Evolutionary conservation across 371 early-diverging fungal genomes (phyloP), one percentile per base, ranked within the genome.

Genomic region (Cokeromyces recurvatus): DNA sequence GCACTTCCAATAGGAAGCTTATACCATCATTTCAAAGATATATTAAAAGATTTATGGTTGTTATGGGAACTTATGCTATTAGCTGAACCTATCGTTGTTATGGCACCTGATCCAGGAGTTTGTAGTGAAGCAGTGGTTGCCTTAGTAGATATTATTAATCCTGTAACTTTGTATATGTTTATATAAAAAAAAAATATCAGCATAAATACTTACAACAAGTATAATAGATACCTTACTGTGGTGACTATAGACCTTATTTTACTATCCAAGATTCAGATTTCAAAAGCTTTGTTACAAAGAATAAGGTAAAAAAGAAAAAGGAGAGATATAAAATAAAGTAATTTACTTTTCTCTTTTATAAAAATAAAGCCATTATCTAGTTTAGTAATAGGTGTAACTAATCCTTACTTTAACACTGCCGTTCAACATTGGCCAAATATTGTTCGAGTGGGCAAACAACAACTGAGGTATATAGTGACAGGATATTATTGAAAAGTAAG

Each of bases 211-310:
- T 5, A 24, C 21, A 37, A 11, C 10, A n/a, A 6, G 4, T 34
- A 4, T 4, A 6, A 34, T 34, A 86, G 83, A 90, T 94, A 38
- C 88, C 88, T 16, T 95, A 91, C 63, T 95, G 94, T 48, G 97
- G 96, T 19, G 95, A 95, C 64, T 94, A 82, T 57, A 82, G 97
- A 19, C 97, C 97, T 20, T 98, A 95, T 53, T 90, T 96, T 50
- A 98, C 98, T 0, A 90, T 98, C 38, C 95, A 95, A 60, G 97
- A 95, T 60, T 71, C 91, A 1, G 98, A 98, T 59, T 89, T 94
- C 51, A 84, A 85, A 50, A 64, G 75, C 14, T 78, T 87, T 52
- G 82, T 85, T 4, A 82, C 71, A 42, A 81, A 85, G 43, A 77
- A 70, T 31, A 59, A 74, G 63, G 85, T 79, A 64, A 44, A 42